Percentiles rank a stretch among this genome's conserved stretches.
phyloP scores from a whole-genome alignment of 2,329 filamentous ascomycete genomes.

The Hortaea werneckii region DNA sequence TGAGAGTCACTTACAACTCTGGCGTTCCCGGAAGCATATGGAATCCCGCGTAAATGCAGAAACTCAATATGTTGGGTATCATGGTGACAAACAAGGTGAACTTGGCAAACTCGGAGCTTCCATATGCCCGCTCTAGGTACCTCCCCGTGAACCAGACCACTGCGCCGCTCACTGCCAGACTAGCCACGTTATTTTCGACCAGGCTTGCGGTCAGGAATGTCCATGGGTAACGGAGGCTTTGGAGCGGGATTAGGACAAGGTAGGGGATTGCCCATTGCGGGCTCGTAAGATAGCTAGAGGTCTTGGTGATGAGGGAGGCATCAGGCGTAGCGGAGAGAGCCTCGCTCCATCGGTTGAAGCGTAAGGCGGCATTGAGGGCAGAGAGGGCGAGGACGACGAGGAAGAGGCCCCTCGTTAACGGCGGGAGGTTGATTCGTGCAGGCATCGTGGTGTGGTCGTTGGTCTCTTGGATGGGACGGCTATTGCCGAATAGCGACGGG shows the following conservation, averaged over 20 bases:
- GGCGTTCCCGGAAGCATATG: constrained; percentile 56
- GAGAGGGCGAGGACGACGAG: constrained; percentile 66
- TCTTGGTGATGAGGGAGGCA: constrained; percentile 12
- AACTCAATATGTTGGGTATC: constrained; percentile 69
- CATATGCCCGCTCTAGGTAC: constrained; percentile 94
- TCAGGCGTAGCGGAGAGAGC: constrained; percentile 9
- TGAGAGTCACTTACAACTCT: constrained; percentile 54
- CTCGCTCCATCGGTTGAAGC: constrained; percentile 54
- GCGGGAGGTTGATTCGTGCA: constrained; percentile 75
- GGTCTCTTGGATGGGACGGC: neutral
- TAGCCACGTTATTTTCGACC: constrained; percentile 89
- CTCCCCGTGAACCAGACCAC: constrained; percentile 86
- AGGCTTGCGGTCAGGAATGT: constrained; percentile 77
- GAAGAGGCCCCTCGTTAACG: constrained; percentile 75
- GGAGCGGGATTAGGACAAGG: constrained; percentile 73
- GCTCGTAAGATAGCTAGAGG: constrained; percentile 25
- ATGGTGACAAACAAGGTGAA: constrained; percentile 70
- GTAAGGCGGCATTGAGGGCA: constrained; percentile 68
- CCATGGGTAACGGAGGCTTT: constrained; percentile 85
- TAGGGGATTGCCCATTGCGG: constrained; percentile 51
- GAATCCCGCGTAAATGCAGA: constrained; percentile 63
- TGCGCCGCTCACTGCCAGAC: constrained; percentile 62
- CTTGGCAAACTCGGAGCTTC: constrained; percentile 80
- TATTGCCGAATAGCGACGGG: neutral
- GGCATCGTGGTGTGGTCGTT: constrained; percentile 5